Percentiles rank a stretch among this genome's conserved stretches.
Conservation (phyloP, 495 filamentous ascomycete species). For the Hypomontagnella monticulosa region DNA sequence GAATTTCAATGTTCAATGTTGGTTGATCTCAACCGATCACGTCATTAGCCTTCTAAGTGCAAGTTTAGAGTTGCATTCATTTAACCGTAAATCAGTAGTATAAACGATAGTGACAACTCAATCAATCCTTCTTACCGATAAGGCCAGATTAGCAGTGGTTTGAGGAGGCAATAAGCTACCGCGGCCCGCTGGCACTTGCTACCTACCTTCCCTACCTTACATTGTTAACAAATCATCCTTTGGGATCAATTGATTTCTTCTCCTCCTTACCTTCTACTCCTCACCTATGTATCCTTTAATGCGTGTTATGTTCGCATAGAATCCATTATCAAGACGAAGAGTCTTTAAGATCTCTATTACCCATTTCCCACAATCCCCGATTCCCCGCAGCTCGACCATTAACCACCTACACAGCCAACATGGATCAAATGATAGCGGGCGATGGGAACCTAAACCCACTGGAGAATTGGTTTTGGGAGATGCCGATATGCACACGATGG, state of each 20-base stretch:
- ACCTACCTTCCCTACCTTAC: conserved; percentile 1
- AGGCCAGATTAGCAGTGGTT: conserved; percentile 43
- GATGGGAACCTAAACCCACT: conserved; percentile 80
- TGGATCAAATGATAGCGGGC: conserved; percentile 74
- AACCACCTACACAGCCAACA: conserved; percentile 43
- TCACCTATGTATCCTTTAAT: not conserved
- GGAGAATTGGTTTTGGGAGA: conserved; percentile 97
- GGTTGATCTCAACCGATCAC: too few species aligned
- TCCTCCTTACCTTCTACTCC: not conserved
- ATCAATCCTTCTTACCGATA: conserved; percentile 31
- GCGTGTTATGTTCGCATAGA: not conserved
- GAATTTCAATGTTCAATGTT: too few species aligned
- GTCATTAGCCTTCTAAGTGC: too few species aligned
- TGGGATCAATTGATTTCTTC: conserved; percentile 17
- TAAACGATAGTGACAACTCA: conserved; percentile 17
- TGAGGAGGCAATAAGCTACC: conserved; percentile 24
- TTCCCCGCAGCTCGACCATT: not conserved
- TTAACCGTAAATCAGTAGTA: not conserved
- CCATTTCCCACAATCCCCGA: too few species aligned
- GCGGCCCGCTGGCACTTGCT: conserved; percentile 9
- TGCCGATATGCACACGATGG: conserved; percentile 93
- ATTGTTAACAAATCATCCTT: conserved; percentile 6
- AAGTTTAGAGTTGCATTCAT: not conserved
- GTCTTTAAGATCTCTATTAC: too few species aligned
- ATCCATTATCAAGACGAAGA: not conserved